These are phyloP conservation scores for Penicillium vulpinum DNA, from an alignment of 2,329 filamentous ascomycete genomes.

Conservation along the genomic window DNA sequence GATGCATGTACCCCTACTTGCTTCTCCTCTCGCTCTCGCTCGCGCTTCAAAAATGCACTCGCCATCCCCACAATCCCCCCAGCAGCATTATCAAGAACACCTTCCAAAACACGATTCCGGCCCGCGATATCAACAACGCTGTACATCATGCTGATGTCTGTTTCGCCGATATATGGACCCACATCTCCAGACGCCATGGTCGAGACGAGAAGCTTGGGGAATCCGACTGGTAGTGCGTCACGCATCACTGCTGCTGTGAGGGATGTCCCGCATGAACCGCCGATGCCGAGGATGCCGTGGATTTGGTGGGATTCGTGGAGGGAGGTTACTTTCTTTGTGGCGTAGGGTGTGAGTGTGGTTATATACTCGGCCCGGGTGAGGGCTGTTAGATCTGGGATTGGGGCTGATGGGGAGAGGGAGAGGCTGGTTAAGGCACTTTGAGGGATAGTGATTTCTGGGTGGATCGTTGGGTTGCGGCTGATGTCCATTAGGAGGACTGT, in stretches of 20 bases:
- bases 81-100: conserved; percentile 63
- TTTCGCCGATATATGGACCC: conserved; percentile 64
- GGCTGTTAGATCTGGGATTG: conserved; percentile 33
- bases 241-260: conserved; percentile 64
- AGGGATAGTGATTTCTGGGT: conserved; percentile 51
- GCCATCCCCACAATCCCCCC: conserved; percentile 63
- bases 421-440: conserved; percentile 46
- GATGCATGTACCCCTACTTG: conserved; percentile 41
- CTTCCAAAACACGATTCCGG: conserved; percentile 59
- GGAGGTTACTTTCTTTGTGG: conserved; percentile 41
- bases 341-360: conserved; percentile 54
- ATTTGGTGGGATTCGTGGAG: conserved; percentile 45
- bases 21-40: background rate
- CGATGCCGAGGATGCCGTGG: conserved; percentile 60
- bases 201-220: conserved; percentile 70
- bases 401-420: conserved; percentile 16
- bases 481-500: conserved; percentile 57
- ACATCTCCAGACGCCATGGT: conserved; percentile 69
- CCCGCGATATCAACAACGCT: conserved; percentile 71
- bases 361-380: conserved; percentile 59
- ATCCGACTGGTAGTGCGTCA: conserved; percentile 60
- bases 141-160: conserved; percentile 70
- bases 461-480: conserved; percentile 48
- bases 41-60: conserved; percentile 37
- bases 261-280: conserved; percentile 64